A percentile compares a stretch with the other conserved stretches of the same genome.
Conservation (phyloP, 768 basidiomycete genomes). For the Inosperma sp. region DNA sequence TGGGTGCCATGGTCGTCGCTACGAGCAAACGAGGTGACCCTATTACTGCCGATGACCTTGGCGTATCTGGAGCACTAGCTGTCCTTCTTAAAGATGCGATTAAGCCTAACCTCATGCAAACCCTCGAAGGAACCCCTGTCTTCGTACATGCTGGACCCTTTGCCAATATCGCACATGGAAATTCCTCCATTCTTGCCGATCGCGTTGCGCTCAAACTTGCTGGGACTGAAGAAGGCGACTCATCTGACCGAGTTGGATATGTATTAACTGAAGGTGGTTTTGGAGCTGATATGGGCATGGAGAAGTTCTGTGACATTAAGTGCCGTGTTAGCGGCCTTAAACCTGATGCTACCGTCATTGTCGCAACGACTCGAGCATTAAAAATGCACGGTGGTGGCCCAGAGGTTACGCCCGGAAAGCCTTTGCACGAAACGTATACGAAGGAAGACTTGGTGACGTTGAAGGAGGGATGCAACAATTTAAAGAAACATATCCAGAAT, state of each 20-base stretch:
- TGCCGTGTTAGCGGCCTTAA: conserved; percentile 89
- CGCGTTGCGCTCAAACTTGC: conserved; percentile 94
- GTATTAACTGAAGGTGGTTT: conserved; percentile 98
- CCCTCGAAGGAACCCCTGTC: conserved; percentile 88
- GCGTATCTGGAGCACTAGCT: conserved; percentile 90
- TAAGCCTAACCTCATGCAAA: conserved; percentile 99
- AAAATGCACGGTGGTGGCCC: conserved; percentile 99
- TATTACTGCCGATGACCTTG: conserved; percentile 94
- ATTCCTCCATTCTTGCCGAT: conserved; percentile 98
- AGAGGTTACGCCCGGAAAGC: conserved; percentile 93
- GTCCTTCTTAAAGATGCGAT: conserved; percentile 99
- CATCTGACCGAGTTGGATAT: conserved; percentile 77
- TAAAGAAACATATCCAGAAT: conserved; percentile 91
- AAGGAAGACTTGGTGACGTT: conserved; percentile 89
- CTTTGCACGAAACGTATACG: conserved; percentile 89
- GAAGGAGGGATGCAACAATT: conserved; percentile 88
- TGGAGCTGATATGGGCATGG: conserved; percentile 99
- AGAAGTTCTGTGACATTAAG: conserved; percentile 99
- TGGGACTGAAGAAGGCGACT: conserved; percentile 89
- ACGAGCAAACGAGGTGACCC: conserved; percentile 88
- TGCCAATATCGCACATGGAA: conserved; percentile 98
- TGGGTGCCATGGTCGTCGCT: conserved; percentile 97
- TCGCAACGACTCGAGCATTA: conserved; percentile 93
- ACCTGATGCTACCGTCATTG: conserved; percentile 92
- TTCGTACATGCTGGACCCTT: conserved; percentile 99